phyloP scores from a whole-genome alignment of 805 yeast species.

The Spathaspora girioi region DNA sequence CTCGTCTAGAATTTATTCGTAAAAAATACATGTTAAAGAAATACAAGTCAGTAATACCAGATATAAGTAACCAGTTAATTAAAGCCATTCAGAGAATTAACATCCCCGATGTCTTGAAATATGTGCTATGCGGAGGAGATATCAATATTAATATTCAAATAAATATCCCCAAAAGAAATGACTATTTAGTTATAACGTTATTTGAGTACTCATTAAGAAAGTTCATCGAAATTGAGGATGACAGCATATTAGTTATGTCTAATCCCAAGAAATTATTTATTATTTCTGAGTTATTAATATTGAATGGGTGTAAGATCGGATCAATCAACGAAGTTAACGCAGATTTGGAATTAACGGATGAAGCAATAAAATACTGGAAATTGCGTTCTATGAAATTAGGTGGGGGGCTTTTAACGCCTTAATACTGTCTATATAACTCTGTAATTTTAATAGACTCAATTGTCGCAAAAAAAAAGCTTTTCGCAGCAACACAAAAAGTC shows the following conservation, averaged over 20 bases:
- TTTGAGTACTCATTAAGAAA: conserved; percentile 54
- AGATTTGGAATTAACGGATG: conserved; percentile 36
- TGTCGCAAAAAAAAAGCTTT: neutral
- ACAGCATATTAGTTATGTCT: neutral
- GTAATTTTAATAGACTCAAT: neutral
- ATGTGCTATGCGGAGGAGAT: conserved; percentile 48
- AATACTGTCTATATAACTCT: neutral
- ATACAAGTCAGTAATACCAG: conserved; percentile 24
- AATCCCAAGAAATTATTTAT: conserved; percentile 28
- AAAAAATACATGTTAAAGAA: conserved; percentile 59
- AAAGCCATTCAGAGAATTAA: conserved; percentile 51
- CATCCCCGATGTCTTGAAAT: conserved; percentile 38
- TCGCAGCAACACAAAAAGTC: conserved; percentile 5
- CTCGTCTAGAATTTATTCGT: conserved; percentile 56
- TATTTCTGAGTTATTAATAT: conserved; percentile 53
- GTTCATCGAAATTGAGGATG: conserved; percentile 21
- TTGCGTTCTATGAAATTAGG: conserved; percentile 12
- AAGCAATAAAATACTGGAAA: conserved; percentile 56
- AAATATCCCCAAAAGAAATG: conserved; percentile 14
- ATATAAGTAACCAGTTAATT: conserved; percentile 38
- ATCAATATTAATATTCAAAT: conserved; percentile 38
- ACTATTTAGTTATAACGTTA: conserved; percentile 20
- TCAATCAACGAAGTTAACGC: conserved; percentile 18
- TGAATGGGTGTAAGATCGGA: conserved; percentile 54
- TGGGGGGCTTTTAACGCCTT: conserved; percentile 3